Evolutionary conservation across 1,139 yeast genomes (phyloP).

Genomic region (Magnusiomyces suaveolens): DNA sequence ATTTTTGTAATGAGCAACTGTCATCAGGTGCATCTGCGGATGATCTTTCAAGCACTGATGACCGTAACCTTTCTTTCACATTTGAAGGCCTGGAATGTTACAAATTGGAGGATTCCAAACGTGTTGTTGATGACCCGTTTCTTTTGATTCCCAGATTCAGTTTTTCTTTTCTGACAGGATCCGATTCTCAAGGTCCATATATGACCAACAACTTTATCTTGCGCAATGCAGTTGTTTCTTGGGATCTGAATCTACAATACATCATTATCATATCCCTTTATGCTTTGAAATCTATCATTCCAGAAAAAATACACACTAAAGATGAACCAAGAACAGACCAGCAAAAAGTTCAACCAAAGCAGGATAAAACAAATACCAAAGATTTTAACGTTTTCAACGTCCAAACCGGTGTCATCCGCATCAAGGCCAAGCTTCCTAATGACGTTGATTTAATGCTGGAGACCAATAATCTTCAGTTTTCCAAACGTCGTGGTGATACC

Average conservation of each 20-base stretch:
- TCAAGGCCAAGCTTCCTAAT: slow-evolving; percentile 43
- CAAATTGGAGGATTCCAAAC: slow-evolving; percentile 16
- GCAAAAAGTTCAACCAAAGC: background rate
- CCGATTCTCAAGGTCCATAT: slow-evolving; percentile 13
- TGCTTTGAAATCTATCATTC: slow-evolving; percentile 11
- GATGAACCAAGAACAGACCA: background rate
- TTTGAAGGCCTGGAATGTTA: slow-evolving; percentile 27
- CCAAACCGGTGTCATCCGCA: slow-evolving; percentile 35
- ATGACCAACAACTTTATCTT: slow-evolving; percentile 20
- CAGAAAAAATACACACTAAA: background rate
- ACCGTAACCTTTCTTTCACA: slow-evolving; percentile 15
- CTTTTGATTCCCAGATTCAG: slow-evolving; percentile 25
- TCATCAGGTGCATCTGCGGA: background rate
- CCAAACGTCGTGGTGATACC: slow-evolving; percentile 28
- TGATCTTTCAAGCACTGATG: slow-evolving; percentile 4
- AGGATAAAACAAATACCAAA: background rate
- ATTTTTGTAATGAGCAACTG: background rate
- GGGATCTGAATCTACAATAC: slow-evolving; percentile 29
- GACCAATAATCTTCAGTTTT: slow-evolving; percentile 34
- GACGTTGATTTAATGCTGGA: slow-evolving; percentile 46
- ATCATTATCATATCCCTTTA: slow-evolving; percentile 19
- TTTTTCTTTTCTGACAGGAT: slow-evolving; percentile 19
- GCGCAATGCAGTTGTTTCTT: slow-evolving; percentile 23
- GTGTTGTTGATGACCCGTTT: slow-evolving; percentile 14
- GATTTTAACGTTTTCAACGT: slow-evolving; percentile 32